Percentiles rank a stretch among this genome's conserved stretches.
Conservation (phyloP, 345 rosid genomes). For the Pistacia atlantica region DNA sequence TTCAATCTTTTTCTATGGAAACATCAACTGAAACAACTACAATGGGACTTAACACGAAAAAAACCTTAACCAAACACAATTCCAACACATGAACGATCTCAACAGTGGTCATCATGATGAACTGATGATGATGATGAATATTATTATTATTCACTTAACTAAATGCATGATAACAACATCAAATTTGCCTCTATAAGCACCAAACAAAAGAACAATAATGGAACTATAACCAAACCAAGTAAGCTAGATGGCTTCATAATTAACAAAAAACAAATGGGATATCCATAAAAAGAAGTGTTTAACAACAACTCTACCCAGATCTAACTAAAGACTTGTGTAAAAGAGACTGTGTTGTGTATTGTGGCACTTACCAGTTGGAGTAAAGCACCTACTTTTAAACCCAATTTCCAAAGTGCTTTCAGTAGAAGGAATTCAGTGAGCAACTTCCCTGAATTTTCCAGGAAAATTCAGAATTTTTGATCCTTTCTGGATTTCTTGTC, state of each 20-base stretch:
- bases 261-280: neutral
- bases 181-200: neutral
- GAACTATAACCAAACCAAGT: neutral
- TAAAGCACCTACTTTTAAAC: neutral
- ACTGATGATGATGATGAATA: too few relatives aligned
- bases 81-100: neutral
- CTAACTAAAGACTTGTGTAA: constrained; percentile 6
- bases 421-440: neutral
- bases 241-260: neutral
- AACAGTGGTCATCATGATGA: neutral
- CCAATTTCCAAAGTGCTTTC: neutral
- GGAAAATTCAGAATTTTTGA: constrained; percentile 14
- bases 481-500: neutral
- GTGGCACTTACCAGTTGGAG: constrained; percentile 13
- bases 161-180: neutral
- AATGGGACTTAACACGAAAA: neutral
- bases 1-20: neutral
- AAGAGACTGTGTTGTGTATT: neutral
- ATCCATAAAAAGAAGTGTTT: neutral
- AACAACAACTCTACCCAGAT: constrained; percentile 1
- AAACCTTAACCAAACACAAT: neutral
- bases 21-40: constrained; percentile 4
- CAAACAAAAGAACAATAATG: neutral
- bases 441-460: constrained; percentile 14
- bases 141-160: too few relatives aligned